Evolutionary conservation across 306 rosid species (phyloP), one percentile per base, ranked within the genome.

Genomic region (Ziziphus jujuba): DNA sequence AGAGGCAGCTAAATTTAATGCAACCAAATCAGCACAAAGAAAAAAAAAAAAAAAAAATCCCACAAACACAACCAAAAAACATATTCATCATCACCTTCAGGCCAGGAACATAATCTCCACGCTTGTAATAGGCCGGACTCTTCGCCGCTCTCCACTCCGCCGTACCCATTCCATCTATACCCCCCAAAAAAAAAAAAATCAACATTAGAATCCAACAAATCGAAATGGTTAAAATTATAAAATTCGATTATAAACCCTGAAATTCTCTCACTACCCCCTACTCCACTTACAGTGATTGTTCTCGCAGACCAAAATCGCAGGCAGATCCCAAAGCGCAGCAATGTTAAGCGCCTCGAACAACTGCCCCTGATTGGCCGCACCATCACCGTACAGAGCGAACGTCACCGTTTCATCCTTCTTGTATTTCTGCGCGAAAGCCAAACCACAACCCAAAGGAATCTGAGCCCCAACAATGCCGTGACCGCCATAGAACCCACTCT

Each of bases 391-490:
- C 43, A 88, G 63, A 15, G 90, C 84, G 66, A 93, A 93, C 43
- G 91, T 82, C 38, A 90, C 98, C n/a, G 65, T 66, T 57, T 79
- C 90, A 15, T 88, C 93, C 82, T 93, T 93, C 2, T 73, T 70
- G 62, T 93, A 93, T 72, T 88, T 93, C 62, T 90, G 96, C 6
- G 81, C 97, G 62, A 93, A 93, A 5, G 98, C 97, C 61, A 93
- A 71, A 0, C 98, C 98, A 72, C 95, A 88, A 2, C 98, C 98
- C 0, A 93, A 61, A 0, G 97, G 98, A 2, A 93, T 52, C 81
- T 93, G 97, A 67, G 98, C 98, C n/a, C 97, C 97, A 13, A 90
- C 97, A 13, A 93, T 93, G 0, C 98, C 97, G 11, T 93, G 98
- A 0, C 97, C 98, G 16, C 98, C 97, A 40, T 72, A 93, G 59